phyloP scores from a whole-genome alignment of 176 grass and related monocot genomes.

The Areca catechu region DNA sequence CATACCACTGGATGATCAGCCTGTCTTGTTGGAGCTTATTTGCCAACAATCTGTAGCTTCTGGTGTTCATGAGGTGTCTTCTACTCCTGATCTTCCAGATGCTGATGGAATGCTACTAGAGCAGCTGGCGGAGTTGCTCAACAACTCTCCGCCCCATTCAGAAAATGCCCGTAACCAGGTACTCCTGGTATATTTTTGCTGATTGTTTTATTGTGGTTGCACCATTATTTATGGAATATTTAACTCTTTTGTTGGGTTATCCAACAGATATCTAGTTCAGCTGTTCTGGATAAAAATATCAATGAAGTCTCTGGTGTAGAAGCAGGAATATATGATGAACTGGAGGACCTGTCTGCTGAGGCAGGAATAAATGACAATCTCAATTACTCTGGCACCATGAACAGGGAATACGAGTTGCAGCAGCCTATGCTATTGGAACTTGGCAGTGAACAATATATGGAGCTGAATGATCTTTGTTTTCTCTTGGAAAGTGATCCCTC shows the following conservation, averaged over 20 bases:
- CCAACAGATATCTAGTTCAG: constrained; percentile 31
- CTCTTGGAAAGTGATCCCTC: neutral
- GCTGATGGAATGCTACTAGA: constrained; percentile 35
- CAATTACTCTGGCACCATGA: neutral
- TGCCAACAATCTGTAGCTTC: constrained; percentile 19
- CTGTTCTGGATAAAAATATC: constrained; percentile 17
- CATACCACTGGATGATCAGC: constrained; percentile 18
- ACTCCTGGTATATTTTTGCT: neutral
- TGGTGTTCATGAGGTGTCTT: constrained; percentile 18
- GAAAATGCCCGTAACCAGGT: neutral
- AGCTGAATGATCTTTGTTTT: constrained; percentile 47
- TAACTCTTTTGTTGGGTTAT: constrained; percentile 7
- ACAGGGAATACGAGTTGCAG: neutral
- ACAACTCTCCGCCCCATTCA: constrained; percentile 18
- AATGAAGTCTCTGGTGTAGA: constrained; percentile 11
- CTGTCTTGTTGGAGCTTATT: constrained; percentile 5
- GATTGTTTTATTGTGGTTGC: neutral
- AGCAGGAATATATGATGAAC: constrained; percentile 30
- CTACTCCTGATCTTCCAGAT: constrained; percentile 11
- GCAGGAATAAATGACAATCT: neutral
- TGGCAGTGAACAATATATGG: constrained; percentile 31
- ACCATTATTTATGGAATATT: neutral
- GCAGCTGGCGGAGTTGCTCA: constrained; percentile 39
- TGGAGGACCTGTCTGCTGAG: constrained; percentile 10
- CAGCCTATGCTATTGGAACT: constrained; percentile 24